A percentile compares a stretch with the other conserved stretches of the same genome.
phyloP scores from a whole-genome alignment of 768 basidiomycete genomes.

The Suillus alpinus region DNA sequence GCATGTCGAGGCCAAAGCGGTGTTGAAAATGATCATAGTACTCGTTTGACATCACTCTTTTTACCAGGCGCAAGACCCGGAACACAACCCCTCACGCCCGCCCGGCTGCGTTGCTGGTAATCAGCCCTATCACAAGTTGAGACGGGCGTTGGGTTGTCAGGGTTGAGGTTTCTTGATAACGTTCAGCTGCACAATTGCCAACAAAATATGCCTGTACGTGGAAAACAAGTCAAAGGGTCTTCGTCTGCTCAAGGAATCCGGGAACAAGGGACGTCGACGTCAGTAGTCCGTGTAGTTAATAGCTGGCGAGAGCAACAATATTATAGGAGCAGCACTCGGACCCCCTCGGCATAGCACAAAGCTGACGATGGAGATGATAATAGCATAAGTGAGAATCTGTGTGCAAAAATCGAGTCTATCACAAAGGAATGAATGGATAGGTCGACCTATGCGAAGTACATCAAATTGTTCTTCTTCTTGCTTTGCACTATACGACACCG shows the following conservation, averaged over 20 bases:
- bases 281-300: not conserved
- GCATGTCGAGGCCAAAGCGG: not conserved
- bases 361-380: not conserved
- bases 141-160: not conserved
- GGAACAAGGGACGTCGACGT: not conserved
- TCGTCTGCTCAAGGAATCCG: not conserved
- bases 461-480: constrained; percentile 99
- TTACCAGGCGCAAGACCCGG: not conserved
- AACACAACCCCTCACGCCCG: not conserved
- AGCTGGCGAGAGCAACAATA: not conserved
- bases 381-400: not conserved
- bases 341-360: not conserved
- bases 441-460: constrained; percentile 77
- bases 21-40: not conserved
- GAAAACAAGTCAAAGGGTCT: not conserved
- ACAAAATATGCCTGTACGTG: not conserved
- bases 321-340: not conserved
- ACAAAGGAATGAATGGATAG: not conserved
- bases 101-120: not conserved
- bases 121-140: not conserved
- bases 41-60: not conserved
- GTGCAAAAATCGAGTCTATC: not conserved
- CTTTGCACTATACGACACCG: constrained; percentile 72
- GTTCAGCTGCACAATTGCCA: not conserved
- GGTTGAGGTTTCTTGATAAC: not conserved